Percentiles rank a stretch among this genome's conserved stretches.
phyloP scores from a whole-genome alignment of 768 basidiomycete species.

The Russula virescens region DNA sequence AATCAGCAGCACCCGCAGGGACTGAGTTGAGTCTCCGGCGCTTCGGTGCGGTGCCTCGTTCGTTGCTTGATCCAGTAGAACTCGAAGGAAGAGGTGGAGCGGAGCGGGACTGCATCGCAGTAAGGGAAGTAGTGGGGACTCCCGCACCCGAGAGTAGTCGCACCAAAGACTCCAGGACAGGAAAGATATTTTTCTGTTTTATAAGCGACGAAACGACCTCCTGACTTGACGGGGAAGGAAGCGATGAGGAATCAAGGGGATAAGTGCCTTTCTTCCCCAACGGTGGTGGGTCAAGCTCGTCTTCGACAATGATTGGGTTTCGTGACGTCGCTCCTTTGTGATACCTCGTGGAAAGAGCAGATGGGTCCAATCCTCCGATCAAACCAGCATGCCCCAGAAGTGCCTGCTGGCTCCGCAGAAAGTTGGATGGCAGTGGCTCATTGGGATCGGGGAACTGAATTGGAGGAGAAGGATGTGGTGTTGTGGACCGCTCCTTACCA shows the following conservation, averaged over 20 bases:
- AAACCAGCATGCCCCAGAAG: conserved; percentile 68
- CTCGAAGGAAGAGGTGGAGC: conserved; percentile 2
- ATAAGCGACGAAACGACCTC: conserved; percentile 57
- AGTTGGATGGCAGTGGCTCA: conserved; percentile 57
- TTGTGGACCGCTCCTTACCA: conserved; percentile 35
- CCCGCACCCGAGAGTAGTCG: conserved; percentile 46
- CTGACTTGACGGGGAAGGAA: conserved; percentile 48
- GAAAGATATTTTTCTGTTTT: conserved; percentile 60
- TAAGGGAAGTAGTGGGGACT: not conserved
- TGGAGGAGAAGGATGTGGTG: conserved; percentile 46
- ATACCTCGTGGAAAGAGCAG: conserved; percentile 40
- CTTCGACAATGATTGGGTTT: conserved; percentile 70
- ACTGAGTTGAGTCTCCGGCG: conserved; percentile 60
- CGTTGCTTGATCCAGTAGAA: conserved; percentile 9
- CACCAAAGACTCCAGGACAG: conserved; percentile 56
- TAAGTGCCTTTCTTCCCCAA: conserved; percentile 27
- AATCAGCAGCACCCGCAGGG: conserved; percentile 74
- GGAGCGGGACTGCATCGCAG: not conserved
- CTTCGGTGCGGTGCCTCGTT: conserved; percentile 37
- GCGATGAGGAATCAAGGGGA: conserved; percentile 36
- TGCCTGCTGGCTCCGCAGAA: conserved; percentile 67
- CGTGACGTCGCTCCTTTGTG: conserved; percentile 47
- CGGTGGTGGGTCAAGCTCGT: conserved; percentile 38
- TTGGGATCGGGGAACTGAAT: conserved; percentile 60
- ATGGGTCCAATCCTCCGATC: conserved; percentile 59